These are phyloP conservation scores for Phlebiopsis gigantea DNA, from an alignment of 768 basidiomycete species.

Conservation along the genomic window DNA sequence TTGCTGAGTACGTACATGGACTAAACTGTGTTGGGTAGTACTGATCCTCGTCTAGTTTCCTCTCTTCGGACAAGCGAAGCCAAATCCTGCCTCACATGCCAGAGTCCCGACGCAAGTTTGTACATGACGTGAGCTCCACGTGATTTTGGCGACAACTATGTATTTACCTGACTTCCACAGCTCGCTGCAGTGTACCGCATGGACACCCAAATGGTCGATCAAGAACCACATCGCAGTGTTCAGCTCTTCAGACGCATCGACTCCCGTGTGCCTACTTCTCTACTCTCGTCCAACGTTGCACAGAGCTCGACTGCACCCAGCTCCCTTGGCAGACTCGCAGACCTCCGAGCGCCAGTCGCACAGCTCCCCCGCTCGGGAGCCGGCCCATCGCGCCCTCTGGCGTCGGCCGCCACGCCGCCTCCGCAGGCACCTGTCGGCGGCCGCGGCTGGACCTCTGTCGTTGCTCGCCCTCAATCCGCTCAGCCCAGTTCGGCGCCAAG, in stretches of 20 bases:
- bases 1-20: constrained; percentile 58
- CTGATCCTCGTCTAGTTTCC: constrained; percentile 42
- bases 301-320: constrained; percentile 19
- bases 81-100: constrained; percentile 83
- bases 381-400: constrained; percentile 20
- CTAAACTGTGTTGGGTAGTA: constrained; percentile 6
- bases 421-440: constrained; percentile 5
- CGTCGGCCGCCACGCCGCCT: constrained; percentile 9
- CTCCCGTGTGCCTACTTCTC: constrained; percentile 68
- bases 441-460: constrained; percentile 33
- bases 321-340: constrained; percentile 56
- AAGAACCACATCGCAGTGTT: constrained; percentile 84
- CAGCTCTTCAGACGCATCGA: constrained; percentile 80
- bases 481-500: constrained; percentile 6
- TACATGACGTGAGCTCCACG: constrained; percentile 48
- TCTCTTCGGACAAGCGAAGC: constrained; percentile 57
- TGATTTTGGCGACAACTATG: background rate
- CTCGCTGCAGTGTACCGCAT: constrained; percentile 78
- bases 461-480: constrained; percentile 17
- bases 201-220: constrained; percentile 83
- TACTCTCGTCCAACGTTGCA: constrained; percentile 49
- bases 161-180: constrained; percentile 27
- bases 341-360: constrained; percentile 36
- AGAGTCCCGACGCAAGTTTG: constrained; percentile 74
- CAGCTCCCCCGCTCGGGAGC: constrained; percentile 15